phyloP scores from a whole-genome alignment of 768 basidiomycete genomes.

The Lepiota subincarnata region DNA sequence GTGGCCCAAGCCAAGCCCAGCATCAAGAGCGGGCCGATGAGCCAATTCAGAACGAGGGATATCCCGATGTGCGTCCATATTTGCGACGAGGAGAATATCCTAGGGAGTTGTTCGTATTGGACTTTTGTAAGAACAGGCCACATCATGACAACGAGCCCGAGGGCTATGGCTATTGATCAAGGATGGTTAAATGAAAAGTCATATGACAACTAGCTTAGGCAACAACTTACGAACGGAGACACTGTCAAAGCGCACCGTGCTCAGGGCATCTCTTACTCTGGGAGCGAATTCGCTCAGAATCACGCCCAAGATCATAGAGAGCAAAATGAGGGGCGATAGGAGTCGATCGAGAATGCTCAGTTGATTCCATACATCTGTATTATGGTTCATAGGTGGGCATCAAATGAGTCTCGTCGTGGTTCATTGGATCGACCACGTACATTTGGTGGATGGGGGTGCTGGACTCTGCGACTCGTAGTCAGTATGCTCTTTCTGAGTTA shows the following conservation, averaged over 20 bases:
- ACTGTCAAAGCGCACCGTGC: slow-evolving; percentile 55
- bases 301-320: slow-evolving; percentile 4
- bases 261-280: slow-evolving; percentile 56
- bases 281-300: slow-evolving; percentile 68
- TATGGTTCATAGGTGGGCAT: background rate
- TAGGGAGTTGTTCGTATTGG: slow-evolving; percentile 67
- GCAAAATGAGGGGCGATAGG: slow-evolving; percentile 1
- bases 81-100: slow-evolving; percentile 43
- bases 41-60: slow-evolving; percentile 74
- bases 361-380: slow-evolving; percentile 5
- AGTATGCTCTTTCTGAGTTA: background rate
- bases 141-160: slow-evolving; percentile 85
- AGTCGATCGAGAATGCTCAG: slow-evolving; percentile 5
- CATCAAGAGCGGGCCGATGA: slow-evolving; percentile 79
- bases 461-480: background rate
- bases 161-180: slow-evolving; percentile 58
- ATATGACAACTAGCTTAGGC: background rate
- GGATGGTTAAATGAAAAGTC: background rate
- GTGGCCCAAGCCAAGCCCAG: slow-evolving; percentile 84
- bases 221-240: slow-evolving; percentile 71
- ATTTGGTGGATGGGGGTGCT: background rate
- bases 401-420: slow-evolving; percentile 42
- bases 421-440: slow-evolving; percentile 54
- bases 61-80: slow-evolving; percentile 69
- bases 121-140: slow-evolving; percentile 79